Conservation (phyloP, 2,329 filamentous ascomycete species). For the Pseudogymnoascus sp. region DNA sequence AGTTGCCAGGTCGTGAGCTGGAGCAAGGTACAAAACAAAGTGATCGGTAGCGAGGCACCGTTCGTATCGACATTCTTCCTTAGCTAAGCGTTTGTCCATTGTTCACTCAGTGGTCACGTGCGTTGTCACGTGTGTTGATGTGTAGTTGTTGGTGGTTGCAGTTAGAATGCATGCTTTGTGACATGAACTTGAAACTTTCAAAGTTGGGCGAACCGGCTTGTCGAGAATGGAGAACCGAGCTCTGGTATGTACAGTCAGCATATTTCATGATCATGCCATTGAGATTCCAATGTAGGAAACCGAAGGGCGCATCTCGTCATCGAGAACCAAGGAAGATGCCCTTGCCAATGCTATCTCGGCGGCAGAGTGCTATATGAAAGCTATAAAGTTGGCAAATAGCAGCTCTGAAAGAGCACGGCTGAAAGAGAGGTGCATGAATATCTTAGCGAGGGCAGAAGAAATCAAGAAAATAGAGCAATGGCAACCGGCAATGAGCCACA, state of each 20-base stretch:
- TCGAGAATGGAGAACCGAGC: background rate
- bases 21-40: conserved; percentile 3
- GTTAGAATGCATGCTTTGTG: conserved; percentile 1
- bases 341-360: conserved; percentile 67
- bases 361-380: conserved; percentile 74
- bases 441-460: conserved; percentile 63
- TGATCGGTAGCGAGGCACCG: background rate
- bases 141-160: background rate
- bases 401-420: conserved; percentile 58
- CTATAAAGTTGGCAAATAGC: conserved; percentile 51
- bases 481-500: conserved; percentile 11
- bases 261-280: background rate
- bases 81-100: conserved; percentile 3
- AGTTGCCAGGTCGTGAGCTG: conserved; percentile 7
- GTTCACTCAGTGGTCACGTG: background rate
- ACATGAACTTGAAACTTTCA: background rate
- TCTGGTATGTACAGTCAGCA: conserved; percentile 4
- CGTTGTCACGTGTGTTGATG: background rate
- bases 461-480: conserved; percentile 48
- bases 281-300: conserved; percentile 35
- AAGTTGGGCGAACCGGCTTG: background rate
- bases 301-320: conserved; percentile 41
- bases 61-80: conserved; percentile 7
- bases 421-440: conserved; percentile 56
- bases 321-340: conserved; percentile 51